Base-by-base conservation (phyloP, 352 stramenopile species). In the Phytophthora macrochlamydospora region DNA sequence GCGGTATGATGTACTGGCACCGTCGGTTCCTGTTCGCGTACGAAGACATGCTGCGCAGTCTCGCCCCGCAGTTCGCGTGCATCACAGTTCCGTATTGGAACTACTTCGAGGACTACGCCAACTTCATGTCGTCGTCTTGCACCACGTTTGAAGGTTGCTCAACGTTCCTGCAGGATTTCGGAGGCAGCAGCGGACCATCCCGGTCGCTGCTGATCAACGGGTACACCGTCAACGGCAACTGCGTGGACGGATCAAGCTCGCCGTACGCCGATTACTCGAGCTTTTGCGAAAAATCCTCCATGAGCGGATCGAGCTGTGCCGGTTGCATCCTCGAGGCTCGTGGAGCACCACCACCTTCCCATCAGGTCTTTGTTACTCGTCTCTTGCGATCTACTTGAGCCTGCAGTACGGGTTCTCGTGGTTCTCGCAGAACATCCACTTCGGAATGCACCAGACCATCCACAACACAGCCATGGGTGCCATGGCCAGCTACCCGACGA, bases 41-140 rank as follows among this genome's bases (percentile, higher is more conserved):
- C 67, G 85, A 94, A 56, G 83, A 80, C 44, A 92, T 92, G 83
- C 71, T 94, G 33, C 85, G 85, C 44, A 88, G 72, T 56, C 71
- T 93, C 1, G 81, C 65, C 11, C 57, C 81, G 0, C 74, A 62
- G 18, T 94, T 79, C 59, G 83, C 79, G 12, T 92, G 82, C 45
- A 37, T 94, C 29, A 93, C 83, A 30, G 73, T 92, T 28, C 85
- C 87, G 28, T 94, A 93, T 68, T 94, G 83, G 83, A 79, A 94
- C 69, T 88, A 87, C 56, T 91, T 88, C 43, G 67, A 80, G 0
- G 85, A 92, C 65, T 91, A 79, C 51, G 84, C 82, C 11, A 81
- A 76, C 45, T 62, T 73, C 7, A 50, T 78, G 7, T 29, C 65
- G 1, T 59, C 62, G n/a, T 13, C 52, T 13, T 92, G 84, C 55